Base-by-base conservation (phyloP, 345 rosid species). In the Eucalyptus rudis region DNA sequence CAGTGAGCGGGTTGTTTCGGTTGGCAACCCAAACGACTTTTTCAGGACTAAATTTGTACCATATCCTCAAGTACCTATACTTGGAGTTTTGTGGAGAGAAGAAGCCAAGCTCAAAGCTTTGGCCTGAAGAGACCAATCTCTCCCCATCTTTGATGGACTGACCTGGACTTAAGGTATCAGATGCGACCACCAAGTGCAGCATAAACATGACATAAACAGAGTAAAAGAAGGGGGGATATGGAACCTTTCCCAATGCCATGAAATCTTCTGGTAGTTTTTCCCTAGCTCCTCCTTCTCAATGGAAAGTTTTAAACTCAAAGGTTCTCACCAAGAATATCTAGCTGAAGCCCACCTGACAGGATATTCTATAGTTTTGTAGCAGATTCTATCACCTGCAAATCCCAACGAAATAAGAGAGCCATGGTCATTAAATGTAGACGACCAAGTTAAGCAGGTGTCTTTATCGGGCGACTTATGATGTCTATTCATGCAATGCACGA, bases 1-100 rank as follows among this genome's bases (percentile, higher is more conserved):
- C 64, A 8, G 87, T 29, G 15, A 92, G 68, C 10, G 94, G 92
- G 19, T 31, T 20, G 49, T 92, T 90, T 88, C 95, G 89, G 24
- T 93, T 92, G n/a, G 95, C 93, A 4, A 93, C 92, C 93, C 95
- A 92, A 14, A 91, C 94, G 14, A 90, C 86, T 4, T 54, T 58
- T 83, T 17, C 87, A 2, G 12, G 40, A 7, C 89, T 45, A 50
- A 90, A 47, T 86, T 90, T 91, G 89, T 89, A 88, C 92, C 93
- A 89, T 20, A 93, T 90, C 59, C 94, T 94, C 51, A 92, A 29
- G 20, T 92, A 92, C 84, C 88, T 87, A 2, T 88, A 90, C 15
- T 36, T 71, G 25, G 90, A 86, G 76, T 89, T 66, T 79, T 16
- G 27, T 0, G 88, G 93, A 87, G 91, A 88, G 47, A 87, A 92